Percentiles rank a stretch among this genome's conserved stretches.
Evolutionary conservation across 345 rosid genomes (phyloP).

Genomic region (Linum lewisii): DNA sequence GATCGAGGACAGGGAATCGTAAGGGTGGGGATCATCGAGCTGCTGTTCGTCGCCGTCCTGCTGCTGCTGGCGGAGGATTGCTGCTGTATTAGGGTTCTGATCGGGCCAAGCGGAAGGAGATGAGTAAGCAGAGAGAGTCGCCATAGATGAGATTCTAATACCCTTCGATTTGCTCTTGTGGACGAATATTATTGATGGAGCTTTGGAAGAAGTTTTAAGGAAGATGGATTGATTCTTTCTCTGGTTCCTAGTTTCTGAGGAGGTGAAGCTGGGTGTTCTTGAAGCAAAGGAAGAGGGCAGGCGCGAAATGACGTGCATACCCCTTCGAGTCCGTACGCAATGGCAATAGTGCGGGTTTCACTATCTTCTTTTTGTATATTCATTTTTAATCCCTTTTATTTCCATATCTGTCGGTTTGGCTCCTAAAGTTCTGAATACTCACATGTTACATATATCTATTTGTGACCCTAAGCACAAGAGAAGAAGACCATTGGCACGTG

Average conservation of each 20-base stretch:
- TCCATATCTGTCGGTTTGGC: no score
- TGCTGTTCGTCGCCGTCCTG: slow-evolving; percentile 16
- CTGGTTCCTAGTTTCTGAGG: neutral
- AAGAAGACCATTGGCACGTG: no score
- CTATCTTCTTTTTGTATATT: no score
- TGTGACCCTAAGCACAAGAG: no score
- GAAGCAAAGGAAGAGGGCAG: neutral
- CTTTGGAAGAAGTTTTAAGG: no score
- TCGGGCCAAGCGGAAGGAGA: slow-evolving; percentile 43
- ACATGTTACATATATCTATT: no score
- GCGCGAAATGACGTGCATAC: neutral
- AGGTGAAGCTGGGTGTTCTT: no score
- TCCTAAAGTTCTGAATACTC: no score
- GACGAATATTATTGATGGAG: neutral
- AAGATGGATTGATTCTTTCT: neutral
- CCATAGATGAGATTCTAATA: slow-evolving; percentile 33
- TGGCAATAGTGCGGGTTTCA: no score
- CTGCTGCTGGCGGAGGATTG: slow-evolving; percentile 1
- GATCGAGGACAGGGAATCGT: slow-evolving; percentile 42
- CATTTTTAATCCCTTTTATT: no score
- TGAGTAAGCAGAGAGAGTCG: slow-evolving; percentile 57
- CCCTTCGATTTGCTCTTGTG: neutral
- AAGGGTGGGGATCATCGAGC: slow-evolving; percentile 21
- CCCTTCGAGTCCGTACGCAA: neutral
- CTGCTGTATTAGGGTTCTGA: slow-evolving; percentile 20